Evolutionary conservation across 371 early-diverging fungal species (phyloP), one percentile per base, ranked within the genome.

Genomic region (Mucor ambiguus): DNA sequence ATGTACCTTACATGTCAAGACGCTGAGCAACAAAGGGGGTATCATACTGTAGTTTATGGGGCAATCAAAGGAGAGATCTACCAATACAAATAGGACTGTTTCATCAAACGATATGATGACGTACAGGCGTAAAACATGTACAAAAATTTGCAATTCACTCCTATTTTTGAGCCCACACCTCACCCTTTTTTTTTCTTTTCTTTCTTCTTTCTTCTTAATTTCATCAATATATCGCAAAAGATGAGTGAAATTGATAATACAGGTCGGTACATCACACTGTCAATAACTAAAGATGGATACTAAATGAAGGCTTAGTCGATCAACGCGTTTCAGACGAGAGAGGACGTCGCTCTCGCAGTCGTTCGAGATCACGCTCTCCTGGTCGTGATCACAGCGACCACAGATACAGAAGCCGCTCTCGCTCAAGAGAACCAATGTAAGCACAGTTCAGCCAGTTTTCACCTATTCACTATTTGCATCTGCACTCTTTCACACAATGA

Each of bases 321-420:
- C 75, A 71, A 61, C 79, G 79, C 52, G 68, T 75, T 52, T 67
- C 79, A 61, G 79, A 78, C 65, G 83, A 80, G 35, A 72, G 83
- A 67, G 71, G 77, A 9, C 75, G 83, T 37, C 77, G 77, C 63
- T 79, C 81, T 44, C 76, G 75, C 58, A 76, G 79, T 63, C 77
- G 79, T 43, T 77, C 81, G 30, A 65, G 83, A 63, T 83, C 83
- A 52, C 81, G 81, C 32, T 83, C 83, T 33, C 83, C 81, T 63
- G 61, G 71, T 28, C 80, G 76, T 67, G 79, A 75, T 32, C 77
- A 73, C 43, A 73, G 76, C 35, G 80, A 77, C 35, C 77, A 77
- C 61, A 68, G 83, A 75, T 78, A 80, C 56, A 74, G 83, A 73
- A 82, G 83, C 57, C 83, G 83, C 56, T 83, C 83, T 58, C 78